phyloP scores from a whole-genome alignment of 345 rosid genomes.

The Eucalyptus pauciflora region DNA sequence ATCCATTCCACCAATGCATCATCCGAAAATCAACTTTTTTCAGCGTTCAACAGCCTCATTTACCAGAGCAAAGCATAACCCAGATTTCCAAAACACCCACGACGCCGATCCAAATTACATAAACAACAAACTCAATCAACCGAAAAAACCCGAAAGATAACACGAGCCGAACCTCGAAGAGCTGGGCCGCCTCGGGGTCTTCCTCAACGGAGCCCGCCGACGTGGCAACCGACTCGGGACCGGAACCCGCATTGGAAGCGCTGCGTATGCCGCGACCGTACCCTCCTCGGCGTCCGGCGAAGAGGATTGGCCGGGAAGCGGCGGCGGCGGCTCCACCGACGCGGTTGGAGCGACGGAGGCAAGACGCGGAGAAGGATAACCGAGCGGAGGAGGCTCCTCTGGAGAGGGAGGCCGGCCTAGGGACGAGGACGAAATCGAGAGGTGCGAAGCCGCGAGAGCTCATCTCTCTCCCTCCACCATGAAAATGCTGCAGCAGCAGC shows the following conservation, averaged over 20 bases:
- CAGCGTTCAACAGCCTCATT: background rate
- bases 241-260: constrained; percentile 24
- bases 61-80: background rate
- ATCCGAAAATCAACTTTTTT: background rate
- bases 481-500: background rate
- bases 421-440: constrained; percentile 13
- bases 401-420: constrained; percentile 12
- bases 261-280: constrained; percentile 1
- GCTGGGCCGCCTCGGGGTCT: constrained; percentile 36
- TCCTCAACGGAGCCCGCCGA: constrained; percentile 14
- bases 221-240: constrained; percentile 12
- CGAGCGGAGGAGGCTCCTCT: constrained; percentile 4
- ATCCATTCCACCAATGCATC: background rate
- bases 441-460: constrained; percentile 25
- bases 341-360: background rate
- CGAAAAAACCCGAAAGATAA: background rate
- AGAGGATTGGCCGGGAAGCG: constrained; percentile 3
- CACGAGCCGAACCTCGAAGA: constrained; percentile 38
- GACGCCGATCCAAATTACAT: background rate
- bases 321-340: background rate
- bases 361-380: background rate
- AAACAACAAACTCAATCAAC: background rate
- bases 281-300: background rate
- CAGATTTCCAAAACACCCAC: background rate
- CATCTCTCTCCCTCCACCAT: constrained; percentile 14